Conservation (phyloP, 495 filamentous ascomycete species). For the Trichoderma gamsii region DNA sequence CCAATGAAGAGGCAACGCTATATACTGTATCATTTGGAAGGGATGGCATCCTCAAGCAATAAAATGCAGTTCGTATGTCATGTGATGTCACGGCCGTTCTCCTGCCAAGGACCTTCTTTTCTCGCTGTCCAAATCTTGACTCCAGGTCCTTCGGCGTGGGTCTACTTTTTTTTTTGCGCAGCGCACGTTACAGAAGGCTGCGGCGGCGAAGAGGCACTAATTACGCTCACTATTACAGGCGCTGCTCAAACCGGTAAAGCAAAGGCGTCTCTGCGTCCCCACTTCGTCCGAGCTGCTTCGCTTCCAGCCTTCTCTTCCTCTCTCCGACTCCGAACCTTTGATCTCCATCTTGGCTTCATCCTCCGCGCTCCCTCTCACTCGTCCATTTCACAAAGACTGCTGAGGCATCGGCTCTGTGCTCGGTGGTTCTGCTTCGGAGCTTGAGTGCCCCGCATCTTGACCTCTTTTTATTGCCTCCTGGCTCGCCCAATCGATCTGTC, state of each 20-base stretch:
- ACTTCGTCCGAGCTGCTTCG: neutral
- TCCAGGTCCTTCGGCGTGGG: conserved; percentile 9
- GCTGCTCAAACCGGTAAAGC: neutral
- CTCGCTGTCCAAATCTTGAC: conserved; percentile 12
- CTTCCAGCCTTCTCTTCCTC: neutral
- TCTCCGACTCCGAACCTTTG: neutral
- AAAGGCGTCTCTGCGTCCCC: conserved; percentile 2
- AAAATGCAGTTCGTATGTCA: neutral
- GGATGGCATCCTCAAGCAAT: no score
- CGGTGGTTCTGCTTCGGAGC: neutral
- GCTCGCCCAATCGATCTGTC: neutral
- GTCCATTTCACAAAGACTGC: neutral
- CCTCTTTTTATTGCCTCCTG: neutral
- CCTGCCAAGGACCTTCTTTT: neutral
- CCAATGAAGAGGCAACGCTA: no score
- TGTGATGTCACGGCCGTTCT: conserved; percentile 10
- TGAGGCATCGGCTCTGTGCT: neutral
- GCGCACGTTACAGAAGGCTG: neutral
- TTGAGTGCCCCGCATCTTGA: neutral
- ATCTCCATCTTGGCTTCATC: neutral
- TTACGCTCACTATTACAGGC: neutral
- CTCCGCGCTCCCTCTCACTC: neutral
- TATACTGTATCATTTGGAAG: no score
- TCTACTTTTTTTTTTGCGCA: conserved; percentile 6
- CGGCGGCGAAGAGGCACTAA: neutral